Percentiles rank a stretch among this genome's conserved stretches.
phyloP scores from a whole-genome alignment of 2,329 filamentous ascomycete genomes.

The Paradendryphiella salina region DNA sequence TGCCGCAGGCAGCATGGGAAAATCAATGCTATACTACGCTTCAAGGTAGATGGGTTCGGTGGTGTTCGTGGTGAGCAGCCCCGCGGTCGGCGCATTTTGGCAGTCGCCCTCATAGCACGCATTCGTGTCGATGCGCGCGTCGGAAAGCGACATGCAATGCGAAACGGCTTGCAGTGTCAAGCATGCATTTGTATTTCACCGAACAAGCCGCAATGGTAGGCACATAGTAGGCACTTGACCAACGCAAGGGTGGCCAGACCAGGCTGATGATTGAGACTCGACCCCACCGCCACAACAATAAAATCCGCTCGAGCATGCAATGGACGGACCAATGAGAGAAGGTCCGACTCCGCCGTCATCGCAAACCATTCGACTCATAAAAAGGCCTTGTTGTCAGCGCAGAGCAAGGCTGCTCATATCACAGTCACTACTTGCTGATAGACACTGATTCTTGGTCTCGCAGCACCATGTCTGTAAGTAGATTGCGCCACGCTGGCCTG shows the following conservation, averaged over 20 bases:
- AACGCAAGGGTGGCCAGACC: not conserved
- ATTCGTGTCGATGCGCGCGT: too few relatives aligned
- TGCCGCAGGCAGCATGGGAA: too few relatives aligned
- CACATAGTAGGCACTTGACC: too few relatives aligned
- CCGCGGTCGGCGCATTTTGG: not conserved
- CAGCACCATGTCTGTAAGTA: slow-evolving; percentile 34
- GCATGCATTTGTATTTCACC: too few relatives aligned
- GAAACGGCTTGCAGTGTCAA: too few relatives aligned
- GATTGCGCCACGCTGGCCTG: slow-evolving; percentile 3
- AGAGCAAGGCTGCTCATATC: slow-evolving; percentile 8
- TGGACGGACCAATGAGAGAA: slow-evolving; percentile 29
- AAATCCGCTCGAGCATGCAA: slow-evolving; percentile 16
- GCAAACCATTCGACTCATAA: slow-evolving; percentile 36
- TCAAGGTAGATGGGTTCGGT: too few relatives aligned
- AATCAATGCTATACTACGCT: too few relatives aligned
- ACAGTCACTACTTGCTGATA: not conserved
- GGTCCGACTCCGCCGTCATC: slow-evolving; percentile 29
- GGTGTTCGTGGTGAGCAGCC: not conserved
- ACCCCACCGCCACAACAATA: slow-evolving; percentile 9
- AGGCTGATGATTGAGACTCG: not conserved
- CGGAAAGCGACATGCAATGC: too few relatives aligned
- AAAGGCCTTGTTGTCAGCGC: slow-evolving; percentile 16
- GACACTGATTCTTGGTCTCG: not conserved
- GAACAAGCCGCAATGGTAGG: too few relatives aligned
- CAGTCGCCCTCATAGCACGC: too few relatives aligned